A percentile compares a stretch with the other conserved stretches of the same genome.
Evolutionary conservation across 257 asterid species (phyloP).

Genomic region (Avicennia marina): DNA sequence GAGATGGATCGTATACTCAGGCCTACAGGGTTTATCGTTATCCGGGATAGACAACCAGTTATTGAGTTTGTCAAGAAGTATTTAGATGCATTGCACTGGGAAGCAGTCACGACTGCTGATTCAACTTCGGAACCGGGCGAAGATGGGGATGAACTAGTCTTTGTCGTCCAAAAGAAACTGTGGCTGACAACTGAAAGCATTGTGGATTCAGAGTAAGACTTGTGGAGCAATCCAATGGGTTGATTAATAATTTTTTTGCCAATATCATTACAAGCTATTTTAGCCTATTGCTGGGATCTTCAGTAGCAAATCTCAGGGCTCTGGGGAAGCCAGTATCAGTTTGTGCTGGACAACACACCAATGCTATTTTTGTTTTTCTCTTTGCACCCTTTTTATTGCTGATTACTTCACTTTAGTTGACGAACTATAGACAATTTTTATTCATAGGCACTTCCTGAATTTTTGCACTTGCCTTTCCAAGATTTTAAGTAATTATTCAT

Average conservation of each 20-base stretch:
- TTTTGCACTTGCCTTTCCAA: constrained; percentile 12
- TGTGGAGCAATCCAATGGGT: not conserved
- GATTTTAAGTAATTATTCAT: not conserved
- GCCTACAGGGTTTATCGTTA: constrained; percentile 64
- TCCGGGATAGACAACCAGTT: constrained; percentile 55
- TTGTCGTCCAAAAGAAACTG: constrained; percentile 56
- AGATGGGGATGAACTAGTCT: constrained; percentile 52
- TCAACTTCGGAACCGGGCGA: constrained; percentile 43
- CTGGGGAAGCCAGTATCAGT: constrained; percentile 20
- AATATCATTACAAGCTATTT: constrained; percentile 10
- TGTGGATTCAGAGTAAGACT: constrained; percentile 48
- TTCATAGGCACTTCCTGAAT: constrained; percentile 42
- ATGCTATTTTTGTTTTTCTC: not conserved
- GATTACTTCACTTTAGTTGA: constrained; percentile 27
- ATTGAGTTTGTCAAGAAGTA: constrained; percentile 70
- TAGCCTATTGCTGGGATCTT: constrained; percentile 26
- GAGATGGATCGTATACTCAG: constrained; percentile 80
- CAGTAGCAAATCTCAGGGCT: constrained; percentile 24
- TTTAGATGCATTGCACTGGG: constrained; percentile 72
- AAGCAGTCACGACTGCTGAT: constrained; percentile 46
- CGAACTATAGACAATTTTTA: constrained; percentile 24
- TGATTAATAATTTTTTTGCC: not conserved
- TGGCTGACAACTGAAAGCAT: constrained; percentile 82
- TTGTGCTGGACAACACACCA: constrained; percentile 42
- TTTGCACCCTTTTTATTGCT: constrained; percentile 3